Percentiles rank a stretch among this genome's conserved stretches.
Conservation (phyloP, 1,139 yeast species). For the Saccharomyces pastorianus region DNA sequence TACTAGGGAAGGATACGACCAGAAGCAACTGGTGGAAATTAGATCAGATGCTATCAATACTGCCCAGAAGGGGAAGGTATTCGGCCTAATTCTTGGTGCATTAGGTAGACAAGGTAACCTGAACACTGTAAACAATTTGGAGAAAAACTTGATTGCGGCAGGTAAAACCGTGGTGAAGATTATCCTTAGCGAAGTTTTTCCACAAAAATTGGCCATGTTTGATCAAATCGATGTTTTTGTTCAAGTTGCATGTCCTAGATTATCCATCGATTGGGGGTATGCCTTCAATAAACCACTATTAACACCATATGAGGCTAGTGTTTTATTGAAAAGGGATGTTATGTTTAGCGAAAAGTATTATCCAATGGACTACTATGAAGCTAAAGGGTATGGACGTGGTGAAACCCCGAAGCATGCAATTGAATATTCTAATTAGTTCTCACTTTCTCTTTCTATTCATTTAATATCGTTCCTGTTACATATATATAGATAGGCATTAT, state of each 20-base stretch:
- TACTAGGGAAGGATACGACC: conserved; percentile 83
- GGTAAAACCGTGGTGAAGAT: conserved; percentile 74
- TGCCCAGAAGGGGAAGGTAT: conserved; percentile 51
- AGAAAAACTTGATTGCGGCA: conserved; percentile 40
- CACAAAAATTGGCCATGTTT: conserved; percentile 84
- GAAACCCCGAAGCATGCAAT: conserved; percentile 43
- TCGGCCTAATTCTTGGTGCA: conserved; percentile 90
- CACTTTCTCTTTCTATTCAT: neutral
- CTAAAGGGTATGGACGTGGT: conserved; percentile 92
- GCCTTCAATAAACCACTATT: conserved; percentile 86
- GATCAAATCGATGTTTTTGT: conserved; percentile 91
- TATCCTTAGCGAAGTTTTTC: conserved; percentile 85
- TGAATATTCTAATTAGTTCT: neutral
- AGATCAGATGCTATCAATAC: conserved; percentile 66
- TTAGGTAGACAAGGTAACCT: conserved; percentile 94
- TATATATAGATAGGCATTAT: no score
- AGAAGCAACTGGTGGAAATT: conserved; percentile 65
- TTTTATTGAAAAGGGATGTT: conserved; percentile 64
- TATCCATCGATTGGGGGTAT: conserved; percentile 98
- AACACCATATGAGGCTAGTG: conserved; percentile 96
- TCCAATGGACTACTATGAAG: conserved; percentile 93
- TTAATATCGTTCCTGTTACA: neutral
- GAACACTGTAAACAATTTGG: conserved; percentile 59
- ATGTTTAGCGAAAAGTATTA: conserved; percentile 61
- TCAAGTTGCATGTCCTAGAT: conserved; percentile 95